phyloP scores from a whole-genome alignment of 2,329 filamentous ascomycete genomes.

The Periconia sp. region DNA sequence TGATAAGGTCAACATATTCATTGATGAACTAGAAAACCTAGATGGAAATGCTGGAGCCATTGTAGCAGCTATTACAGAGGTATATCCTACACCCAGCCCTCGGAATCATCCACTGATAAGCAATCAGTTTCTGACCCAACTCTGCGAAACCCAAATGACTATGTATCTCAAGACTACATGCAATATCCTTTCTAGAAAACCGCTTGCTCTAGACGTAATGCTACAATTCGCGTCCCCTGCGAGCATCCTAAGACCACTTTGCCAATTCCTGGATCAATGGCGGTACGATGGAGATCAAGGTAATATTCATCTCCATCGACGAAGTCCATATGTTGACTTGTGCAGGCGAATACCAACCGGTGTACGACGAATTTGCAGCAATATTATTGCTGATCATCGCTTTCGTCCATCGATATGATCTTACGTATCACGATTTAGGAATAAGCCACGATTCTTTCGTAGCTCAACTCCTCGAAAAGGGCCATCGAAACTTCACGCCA shows the following conservation, averaged over 20 bases:
- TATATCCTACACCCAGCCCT: constrained; percentile 16
- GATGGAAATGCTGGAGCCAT: constrained; percentile 91
- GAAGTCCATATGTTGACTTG: constrained; percentile 18
- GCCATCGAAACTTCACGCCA: constrained; percentile 62
- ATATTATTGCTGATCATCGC: constrained; percentile 76
- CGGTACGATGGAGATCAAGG: constrained; percentile 80
- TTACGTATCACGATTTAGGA: constrained; percentile 70
- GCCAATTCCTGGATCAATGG: constrained; percentile 79
- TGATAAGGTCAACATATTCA: constrained; percentile 75
- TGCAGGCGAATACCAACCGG: constrained; percentile 76
- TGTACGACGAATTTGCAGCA: constrained; percentile 85
- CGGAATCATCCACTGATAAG: background rate
- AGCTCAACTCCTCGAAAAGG: constrained; percentile 67
- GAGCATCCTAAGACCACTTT: constrained; percentile 74
- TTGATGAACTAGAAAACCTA: constrained; percentile 85
- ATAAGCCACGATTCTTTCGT: constrained; percentile 70
- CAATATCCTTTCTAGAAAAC: constrained; percentile 73
- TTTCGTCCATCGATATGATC: constrained; percentile 76
- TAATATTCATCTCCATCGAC: constrained; percentile 20
- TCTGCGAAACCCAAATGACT: constrained; percentile 76
- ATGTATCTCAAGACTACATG: constrained; percentile 80
- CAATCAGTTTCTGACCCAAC: constrained; percentile 66
- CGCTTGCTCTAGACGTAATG: constrained; percentile 74
- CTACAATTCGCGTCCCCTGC: constrained; percentile 75
- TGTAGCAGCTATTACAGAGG: constrained; percentile 67